Evolutionary conservation across 179 eudicot species (phyloP).

Genomic region (Heliamphora pulchella): DNA sequence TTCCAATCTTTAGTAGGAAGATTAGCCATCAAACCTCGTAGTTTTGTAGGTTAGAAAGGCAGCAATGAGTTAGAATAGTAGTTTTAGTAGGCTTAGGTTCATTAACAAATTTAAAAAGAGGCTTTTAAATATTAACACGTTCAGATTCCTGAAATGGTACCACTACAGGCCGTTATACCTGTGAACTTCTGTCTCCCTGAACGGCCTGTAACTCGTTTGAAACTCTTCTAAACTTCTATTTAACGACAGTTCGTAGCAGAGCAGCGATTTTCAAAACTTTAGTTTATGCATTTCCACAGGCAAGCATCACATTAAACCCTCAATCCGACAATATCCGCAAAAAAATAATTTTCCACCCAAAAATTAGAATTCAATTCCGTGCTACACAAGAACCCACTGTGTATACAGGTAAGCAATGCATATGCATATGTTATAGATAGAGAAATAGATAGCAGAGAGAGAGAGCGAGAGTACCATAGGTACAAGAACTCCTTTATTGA

Average conservation of each 20-base stretch:
- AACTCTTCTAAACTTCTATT: neutral
- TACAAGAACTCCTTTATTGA: conserved; percentile 71
- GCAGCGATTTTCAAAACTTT: neutral
- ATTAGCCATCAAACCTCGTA: neutral
- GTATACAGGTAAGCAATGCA: neutral
- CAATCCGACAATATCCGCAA: neutral
- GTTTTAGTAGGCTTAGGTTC: neutral
- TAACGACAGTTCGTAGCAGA: neutral
- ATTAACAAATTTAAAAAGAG: neutral
- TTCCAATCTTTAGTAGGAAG: neutral
- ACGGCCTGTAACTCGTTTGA: no score
- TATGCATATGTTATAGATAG: neutral
- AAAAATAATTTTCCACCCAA: neutral
- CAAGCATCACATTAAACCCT: neutral
- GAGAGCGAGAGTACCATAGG: conserved; percentile 54
- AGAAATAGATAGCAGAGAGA: neutral
- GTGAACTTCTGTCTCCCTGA: no score
- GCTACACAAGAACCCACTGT: neutral
- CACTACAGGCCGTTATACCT: neutral
- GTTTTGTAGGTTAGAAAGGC: no score
- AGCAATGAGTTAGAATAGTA: neutral
- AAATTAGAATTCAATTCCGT: neutral
- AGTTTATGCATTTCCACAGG: neutral
- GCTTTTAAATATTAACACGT: neutral
- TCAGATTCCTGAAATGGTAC: neutral